Evolutionary conservation across 2,329 filamentous ascomycete species (phyloP).

Genomic region (Aureobasidium sp.): DNA sequence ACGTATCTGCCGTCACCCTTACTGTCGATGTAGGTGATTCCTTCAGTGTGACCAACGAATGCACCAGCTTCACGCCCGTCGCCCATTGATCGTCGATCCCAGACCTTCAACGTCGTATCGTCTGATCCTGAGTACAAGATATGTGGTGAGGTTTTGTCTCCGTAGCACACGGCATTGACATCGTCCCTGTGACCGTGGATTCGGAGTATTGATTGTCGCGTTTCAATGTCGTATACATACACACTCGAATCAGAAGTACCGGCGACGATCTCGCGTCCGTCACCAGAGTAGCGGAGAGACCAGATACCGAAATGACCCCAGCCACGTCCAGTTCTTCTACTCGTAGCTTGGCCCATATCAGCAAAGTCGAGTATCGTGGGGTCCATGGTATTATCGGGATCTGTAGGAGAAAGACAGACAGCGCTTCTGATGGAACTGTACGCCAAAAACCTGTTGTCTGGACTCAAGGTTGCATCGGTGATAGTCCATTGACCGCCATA

Average conservation of each 20-base stretch:
- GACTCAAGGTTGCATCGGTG: slow-evolving; percentile 84
- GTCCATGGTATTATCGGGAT: slow-evolving; percentile 72
- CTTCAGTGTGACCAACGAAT: slow-evolving; percentile 59
- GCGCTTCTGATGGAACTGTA: slow-evolving; percentile 82
- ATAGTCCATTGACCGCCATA: slow-evolving; percentile 91
- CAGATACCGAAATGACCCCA: slow-evolving; percentile 53
- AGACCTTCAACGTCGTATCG: slow-evolving; percentile 88
- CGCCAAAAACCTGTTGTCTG: slow-evolving; percentile 84
- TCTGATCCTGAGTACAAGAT: slow-evolving; percentile 95
- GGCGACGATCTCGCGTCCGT: slow-evolving; percentile 83
- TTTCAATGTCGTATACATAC: slow-evolving; percentile 88
- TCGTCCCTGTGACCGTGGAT: slow-evolving; percentile 76
- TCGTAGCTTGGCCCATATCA: slow-evolving; percentile 35
- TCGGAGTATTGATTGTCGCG: slow-evolving; percentile 63
- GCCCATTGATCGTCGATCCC: slow-evolving; percentile 72
- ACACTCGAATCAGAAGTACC: slow-evolving; percentile 74
- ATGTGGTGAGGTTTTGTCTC: slow-evolving; percentile 79
- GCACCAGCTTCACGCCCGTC: slow-evolving; percentile 56
- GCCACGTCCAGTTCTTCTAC: slow-evolving; percentile 22
- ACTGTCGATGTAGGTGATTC: slow-evolving; percentile 62
- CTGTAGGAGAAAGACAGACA: slow-evolving; percentile 80
- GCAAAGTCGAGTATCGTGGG: slow-evolving; percentile 72
- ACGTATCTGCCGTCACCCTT: slow-evolving; percentile 88
- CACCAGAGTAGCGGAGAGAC: slow-evolving; percentile 86
- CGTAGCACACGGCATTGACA: slow-evolving; percentile 95